Percentiles rank a stretch among this genome's conserved stretches.
phyloP scores from a whole-genome alignment of 768 basidiomycete species.

The Russula compacta region DNA sequence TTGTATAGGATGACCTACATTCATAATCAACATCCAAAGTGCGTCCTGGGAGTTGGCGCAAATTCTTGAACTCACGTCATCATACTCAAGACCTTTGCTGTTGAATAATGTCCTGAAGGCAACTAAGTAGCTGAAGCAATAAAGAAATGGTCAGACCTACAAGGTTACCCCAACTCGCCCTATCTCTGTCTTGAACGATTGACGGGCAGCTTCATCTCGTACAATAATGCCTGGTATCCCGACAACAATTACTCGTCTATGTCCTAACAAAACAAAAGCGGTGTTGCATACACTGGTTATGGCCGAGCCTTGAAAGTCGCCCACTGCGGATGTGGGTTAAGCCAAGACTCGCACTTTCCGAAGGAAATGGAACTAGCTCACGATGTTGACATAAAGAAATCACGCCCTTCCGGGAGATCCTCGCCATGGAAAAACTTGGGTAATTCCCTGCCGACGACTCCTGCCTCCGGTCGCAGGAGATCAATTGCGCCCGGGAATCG shows the following conservation, averaged over 20 bases:
- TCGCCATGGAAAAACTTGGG: slow-evolving; percentile 50
- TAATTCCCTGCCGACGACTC: slow-evolving; percentile 42
- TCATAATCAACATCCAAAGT: not conserved
- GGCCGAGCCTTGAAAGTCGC: slow-evolving; percentile 48
- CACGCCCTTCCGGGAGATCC: slow-evolving; percentile 22
- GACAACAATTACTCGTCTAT: not conserved
- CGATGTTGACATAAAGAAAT: slow-evolving; percentile 2
- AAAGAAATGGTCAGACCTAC: slow-evolving; percentile 28
- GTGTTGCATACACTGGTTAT: slow-evolving; percentile 47
- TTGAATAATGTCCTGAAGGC: slow-evolving; percentile 45
- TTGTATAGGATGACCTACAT: slow-evolving; percentile 61
- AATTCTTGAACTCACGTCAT: slow-evolving; percentile 36
- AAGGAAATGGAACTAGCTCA: not conserved
- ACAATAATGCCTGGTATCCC: slow-evolving; percentile 51
- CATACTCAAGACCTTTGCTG: slow-evolving; percentile 60
- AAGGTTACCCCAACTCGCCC: slow-evolving; percentile 51
- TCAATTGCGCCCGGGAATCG: slow-evolving; percentile 55
- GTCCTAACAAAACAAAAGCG: not conserved
- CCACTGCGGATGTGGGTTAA: slow-evolving; percentile 28
- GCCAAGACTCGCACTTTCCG: not conserved
- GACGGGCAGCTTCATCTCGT: slow-evolving; percentile 44
- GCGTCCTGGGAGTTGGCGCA: not conserved
- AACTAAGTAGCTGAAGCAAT: not conserved
- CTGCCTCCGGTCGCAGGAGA: slow-evolving; percentile 43
- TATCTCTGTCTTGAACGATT: slow-evolving; percentile 40